Evolutionary conservation across 176 grass and related monocot genomes (phyloP).

Genomic region (Microstegium vimineum): DNA sequence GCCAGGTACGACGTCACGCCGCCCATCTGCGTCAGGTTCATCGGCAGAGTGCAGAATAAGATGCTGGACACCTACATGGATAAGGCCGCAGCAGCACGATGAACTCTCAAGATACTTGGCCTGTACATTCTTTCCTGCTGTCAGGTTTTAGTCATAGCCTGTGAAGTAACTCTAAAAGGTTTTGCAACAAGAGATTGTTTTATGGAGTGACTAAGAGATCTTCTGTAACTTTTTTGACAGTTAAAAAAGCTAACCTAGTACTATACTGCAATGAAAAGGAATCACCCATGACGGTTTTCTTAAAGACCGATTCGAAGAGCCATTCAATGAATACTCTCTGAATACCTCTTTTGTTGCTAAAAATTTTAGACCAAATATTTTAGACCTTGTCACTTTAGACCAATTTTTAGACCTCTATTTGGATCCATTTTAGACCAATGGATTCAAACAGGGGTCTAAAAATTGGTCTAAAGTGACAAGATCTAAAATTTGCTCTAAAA

Average conservation of each 20-base stretch:
- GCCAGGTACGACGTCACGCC: slow-evolving; percentile 46
- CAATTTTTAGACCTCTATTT: too few species aligned
- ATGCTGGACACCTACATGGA: slow-evolving; percentile 43
- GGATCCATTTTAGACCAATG: too few species aligned
- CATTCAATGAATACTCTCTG: not conserved
- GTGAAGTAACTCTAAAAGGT: not conserved
- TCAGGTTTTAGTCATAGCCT: slow-evolving; percentile 18
- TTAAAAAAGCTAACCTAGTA: not conserved
- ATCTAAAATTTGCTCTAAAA: too few species aligned
- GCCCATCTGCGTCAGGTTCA: slow-evolving; percentile 66
- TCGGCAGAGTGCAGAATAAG: slow-evolving; percentile 38
- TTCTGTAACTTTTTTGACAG: not conserved
- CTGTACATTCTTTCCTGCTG: slow-evolving; percentile 16
- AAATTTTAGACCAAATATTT: too few species aligned
- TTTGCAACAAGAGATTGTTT: not conserved
- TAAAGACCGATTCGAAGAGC: not conserved
- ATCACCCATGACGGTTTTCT: not conserved
- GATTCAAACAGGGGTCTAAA: too few species aligned
- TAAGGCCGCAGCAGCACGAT: not conserved
- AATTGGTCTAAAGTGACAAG: too few species aligned
- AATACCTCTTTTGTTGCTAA: too few species aligned
- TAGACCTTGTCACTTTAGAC: too few species aligned
- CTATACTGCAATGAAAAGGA: not conserved
- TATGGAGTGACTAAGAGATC: not conserved
- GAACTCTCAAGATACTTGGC: not conserved